These are phyloP conservation scores for Globisporangium uncinulatum DNA, from an alignment of 352 stramenopile genomes.

Conservation along the genomic window DNA sequence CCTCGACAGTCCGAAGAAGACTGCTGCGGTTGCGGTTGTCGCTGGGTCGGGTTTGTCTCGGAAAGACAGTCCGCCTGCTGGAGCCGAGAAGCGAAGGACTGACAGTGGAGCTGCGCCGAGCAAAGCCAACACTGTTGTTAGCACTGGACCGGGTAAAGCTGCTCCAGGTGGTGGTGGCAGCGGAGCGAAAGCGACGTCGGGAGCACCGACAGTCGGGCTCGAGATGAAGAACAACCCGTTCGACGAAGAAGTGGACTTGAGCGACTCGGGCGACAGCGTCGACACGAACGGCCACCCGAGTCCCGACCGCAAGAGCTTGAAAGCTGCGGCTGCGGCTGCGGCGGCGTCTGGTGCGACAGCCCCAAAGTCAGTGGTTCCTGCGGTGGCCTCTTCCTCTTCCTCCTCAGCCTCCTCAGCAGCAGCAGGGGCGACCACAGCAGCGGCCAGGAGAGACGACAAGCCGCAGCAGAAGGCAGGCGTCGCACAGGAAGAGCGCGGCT, in stretches of 20 bases:
- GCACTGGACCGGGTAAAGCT: background rate
- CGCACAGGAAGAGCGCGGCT: slow-evolving; percentile 12
- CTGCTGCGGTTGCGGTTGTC: background rate
- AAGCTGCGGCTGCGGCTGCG: slow-evolving; percentile 18
- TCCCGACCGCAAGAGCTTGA: slow-evolving; percentile 42
- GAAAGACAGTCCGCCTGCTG: slow-evolving; percentile 2
- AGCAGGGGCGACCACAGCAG: background rate
- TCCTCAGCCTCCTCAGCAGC: slow-evolving; percentile 1
- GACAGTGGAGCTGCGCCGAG: background rate
- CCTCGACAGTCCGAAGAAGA: slow-evolving; percentile 53
- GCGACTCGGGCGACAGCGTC: slow-evolving; percentile 79
- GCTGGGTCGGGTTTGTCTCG: background rate
- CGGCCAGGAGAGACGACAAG: slow-evolving; percentile 20
- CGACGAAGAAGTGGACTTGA: slow-evolving; percentile 84
- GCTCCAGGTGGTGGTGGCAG: background rate
- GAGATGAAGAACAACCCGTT: slow-evolving; percentile 85
- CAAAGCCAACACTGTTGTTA: slow-evolving; percentile 4
- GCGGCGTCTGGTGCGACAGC: slow-evolving; percentile 2
- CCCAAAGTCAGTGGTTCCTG: slow-evolving; percentile 8
- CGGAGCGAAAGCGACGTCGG: slow-evolving; percentile 8
- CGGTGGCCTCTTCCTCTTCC: background rate
- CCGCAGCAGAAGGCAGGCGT: slow-evolving; percentile 8
- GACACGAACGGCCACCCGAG: slow-evolving; percentile 75
- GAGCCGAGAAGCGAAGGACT: slow-evolving; percentile 2
- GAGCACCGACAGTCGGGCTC: slow-evolving; percentile 12